Evolutionary conservation across 176 grass and related monocot genomes (phyloP).

Genomic region (Ampelocalamus luodianensis): DNA sequence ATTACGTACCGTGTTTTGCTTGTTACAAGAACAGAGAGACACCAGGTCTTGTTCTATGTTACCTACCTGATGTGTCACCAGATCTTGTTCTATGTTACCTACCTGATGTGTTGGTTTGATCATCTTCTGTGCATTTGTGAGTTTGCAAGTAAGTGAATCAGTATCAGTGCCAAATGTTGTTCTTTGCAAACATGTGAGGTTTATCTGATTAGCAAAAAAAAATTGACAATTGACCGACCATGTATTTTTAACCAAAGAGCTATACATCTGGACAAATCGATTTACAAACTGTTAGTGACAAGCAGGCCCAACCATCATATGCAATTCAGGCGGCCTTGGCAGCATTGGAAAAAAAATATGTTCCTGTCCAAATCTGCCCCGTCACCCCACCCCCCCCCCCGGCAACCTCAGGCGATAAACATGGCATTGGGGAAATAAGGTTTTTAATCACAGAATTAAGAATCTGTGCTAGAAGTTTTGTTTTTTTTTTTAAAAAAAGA

Average conservation of each 20-base stretch:
- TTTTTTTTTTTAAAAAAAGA: too few species aligned
- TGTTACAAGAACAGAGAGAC: neutral
- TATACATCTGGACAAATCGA: neutral
- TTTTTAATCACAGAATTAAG: too few species aligned
- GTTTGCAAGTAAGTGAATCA: neutral
- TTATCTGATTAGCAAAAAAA: constrained; percentile 3
- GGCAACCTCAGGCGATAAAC: too few species aligned
- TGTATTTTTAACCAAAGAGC: neutral
- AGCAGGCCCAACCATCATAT: too few species aligned
- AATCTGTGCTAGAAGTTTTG: too few species aligned
- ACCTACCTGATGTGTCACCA: neutral
- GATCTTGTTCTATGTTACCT: neutral
- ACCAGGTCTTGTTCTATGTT: neutral
- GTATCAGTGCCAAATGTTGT: neutral
- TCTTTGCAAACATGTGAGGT: too few species aligned
- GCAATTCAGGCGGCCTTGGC: too few species aligned
- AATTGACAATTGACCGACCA: neutral
- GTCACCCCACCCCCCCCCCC: too few species aligned
- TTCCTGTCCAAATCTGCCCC: too few species aligned
- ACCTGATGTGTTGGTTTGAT: neutral
- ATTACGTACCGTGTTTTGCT: neutral
- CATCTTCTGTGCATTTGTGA: neutral
- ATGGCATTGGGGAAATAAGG: too few species aligned
- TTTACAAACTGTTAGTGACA: too few species aligned
- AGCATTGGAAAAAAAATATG: too few species aligned